Conservation (phyloP, 108 stramenopile genomes). For the Conticribra guillardii region DNA sequence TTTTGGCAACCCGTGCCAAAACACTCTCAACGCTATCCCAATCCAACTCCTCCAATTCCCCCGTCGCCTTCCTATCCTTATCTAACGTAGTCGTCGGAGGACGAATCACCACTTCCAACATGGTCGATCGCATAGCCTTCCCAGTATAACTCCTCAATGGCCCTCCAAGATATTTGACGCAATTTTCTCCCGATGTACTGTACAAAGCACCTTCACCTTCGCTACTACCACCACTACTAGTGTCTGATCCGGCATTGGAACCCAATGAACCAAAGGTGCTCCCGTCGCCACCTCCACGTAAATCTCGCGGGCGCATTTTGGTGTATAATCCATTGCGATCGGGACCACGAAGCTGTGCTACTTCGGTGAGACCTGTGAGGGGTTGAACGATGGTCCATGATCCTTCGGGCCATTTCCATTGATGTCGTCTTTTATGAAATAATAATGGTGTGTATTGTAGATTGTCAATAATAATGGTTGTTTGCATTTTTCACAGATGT, state of each 20-base stretch:
- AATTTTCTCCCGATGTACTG: slow-evolving; percentile 51
- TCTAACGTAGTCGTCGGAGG: slow-evolving; percentile 65
- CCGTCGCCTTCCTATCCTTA: slow-evolving; percentile 47
- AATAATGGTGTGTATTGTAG: too few relatives aligned
- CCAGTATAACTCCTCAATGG: slow-evolving; percentile 69
- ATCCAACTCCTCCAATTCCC: slow-evolving; percentile 42
- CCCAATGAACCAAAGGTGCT: slow-evolving; percentile 14
- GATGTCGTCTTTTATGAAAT: slow-evolving; percentile 23
- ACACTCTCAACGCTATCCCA: slow-evolving; percentile 23
- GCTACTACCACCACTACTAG: too few relatives aligned
- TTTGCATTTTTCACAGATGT: too few relatives aligned
- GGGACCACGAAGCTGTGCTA: slow-evolving; percentile 68
- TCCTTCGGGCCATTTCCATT: slow-evolving; percentile 77
- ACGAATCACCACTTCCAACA: slow-evolving; percentile 76
- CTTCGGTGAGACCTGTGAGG: slow-evolving; percentile 67
- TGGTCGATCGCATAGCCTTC: slow-evolving; percentile 58
- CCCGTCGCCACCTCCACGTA: slow-evolving; percentile 81
- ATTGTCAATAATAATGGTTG: too few relatives aligned
- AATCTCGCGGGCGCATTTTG: slow-evolving; percentile 48
- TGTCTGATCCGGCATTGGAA: slow-evolving; percentile 38
- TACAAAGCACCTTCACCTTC: not conserved
- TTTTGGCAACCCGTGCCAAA: slow-evolving; percentile 40
- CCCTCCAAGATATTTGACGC: slow-evolving; percentile 75
- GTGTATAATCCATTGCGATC: slow-evolving; percentile 66
- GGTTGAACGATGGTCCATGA: slow-evolving; percentile 73